Evolutionary conservation across 495 filamentous ascomycete species (phyloP).

Genomic region (Staphylotrichum longicolle): DNA sequence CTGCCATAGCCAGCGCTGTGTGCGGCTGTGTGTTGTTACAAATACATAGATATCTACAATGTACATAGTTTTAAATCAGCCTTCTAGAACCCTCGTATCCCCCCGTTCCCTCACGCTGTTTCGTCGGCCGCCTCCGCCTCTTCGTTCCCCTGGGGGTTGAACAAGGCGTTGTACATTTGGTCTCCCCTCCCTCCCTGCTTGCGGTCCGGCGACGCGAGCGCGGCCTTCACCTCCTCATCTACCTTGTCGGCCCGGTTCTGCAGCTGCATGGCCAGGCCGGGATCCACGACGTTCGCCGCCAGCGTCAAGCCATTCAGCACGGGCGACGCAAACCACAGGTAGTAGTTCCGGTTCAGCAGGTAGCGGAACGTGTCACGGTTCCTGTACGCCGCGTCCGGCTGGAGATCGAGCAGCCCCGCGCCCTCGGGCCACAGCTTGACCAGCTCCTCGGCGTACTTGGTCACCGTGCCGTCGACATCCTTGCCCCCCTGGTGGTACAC

Average conservation of each 20-base stretch:
- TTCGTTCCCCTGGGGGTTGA: slow-evolving; percentile 19
- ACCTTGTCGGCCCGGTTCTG: slow-evolving; percentile 31
- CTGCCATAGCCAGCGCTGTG: slow-evolving; percentile 55
- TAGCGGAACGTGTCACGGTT: slow-evolving; percentile 27
- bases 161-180: slow-evolving; percentile 29
- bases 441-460: slow-evolving; percentile 37
- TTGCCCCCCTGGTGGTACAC: slow-evolving; percentile 26
- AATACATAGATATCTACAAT: slow-evolving; percentile 22
- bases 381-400: slow-evolving; percentile 30
- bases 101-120: neutral
- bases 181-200: slow-evolving; percentile 5
- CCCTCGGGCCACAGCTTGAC: slow-evolving; percentile 38
- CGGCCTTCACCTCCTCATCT: slow-evolving; percentile 27
- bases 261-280: slow-evolving; percentile 35
- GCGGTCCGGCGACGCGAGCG: slow-evolving; percentile 15
- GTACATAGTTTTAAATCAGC: slow-evolving; percentile 13
- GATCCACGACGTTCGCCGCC: slow-evolving; percentile 39
- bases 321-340: slow-evolving; percentile 31
- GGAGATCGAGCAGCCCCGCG: slow-evolving; percentile 33
- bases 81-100: slow-evolving; percentile 16
- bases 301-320: slow-evolving; percentile 42
- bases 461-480: slow-evolving; percentile 31
- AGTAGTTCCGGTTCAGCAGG: slow-evolving; percentile 28
- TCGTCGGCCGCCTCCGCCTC: slow-evolving; percentile 11
- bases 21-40: neutral